Conservation (phyloP, 2,329 filamentous ascomycete genomes). For the Moelleriella libera region DNA sequence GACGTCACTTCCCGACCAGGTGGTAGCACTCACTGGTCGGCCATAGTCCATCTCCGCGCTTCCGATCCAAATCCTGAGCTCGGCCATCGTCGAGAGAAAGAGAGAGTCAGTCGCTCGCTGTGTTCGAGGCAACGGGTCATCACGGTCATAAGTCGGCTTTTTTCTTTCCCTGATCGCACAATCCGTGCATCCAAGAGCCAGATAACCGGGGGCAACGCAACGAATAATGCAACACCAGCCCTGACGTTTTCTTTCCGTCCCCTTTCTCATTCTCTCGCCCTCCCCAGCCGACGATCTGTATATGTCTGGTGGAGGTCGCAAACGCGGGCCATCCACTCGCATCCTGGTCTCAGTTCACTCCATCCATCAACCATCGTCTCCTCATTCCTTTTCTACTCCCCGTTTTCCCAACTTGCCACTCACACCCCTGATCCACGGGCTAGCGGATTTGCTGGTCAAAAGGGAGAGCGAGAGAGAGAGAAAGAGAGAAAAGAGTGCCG, state of each 20-base stretch:
- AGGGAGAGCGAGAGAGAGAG: background rate
- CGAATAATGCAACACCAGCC: background rate
- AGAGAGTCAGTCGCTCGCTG: no score
- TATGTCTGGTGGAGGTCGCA: background rate
- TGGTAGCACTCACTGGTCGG: background rate
- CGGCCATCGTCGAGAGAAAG: background rate
- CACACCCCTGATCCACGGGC: background rate
- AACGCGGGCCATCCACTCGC: background rate
- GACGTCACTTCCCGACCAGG: slow-evolving; percentile 2
- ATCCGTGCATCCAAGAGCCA: background rate
- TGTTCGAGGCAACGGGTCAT: no score
- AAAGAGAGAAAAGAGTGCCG: background rate
- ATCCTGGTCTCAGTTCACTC: background rate
- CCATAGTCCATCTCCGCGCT: slow-evolving; percentile 1
- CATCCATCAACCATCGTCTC: background rate
- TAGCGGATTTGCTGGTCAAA: background rate
- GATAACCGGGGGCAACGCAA: background rate
- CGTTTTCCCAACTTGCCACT: background rate
- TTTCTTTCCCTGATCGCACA: no score
- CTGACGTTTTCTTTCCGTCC: background rate
- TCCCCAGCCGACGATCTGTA: background rate
- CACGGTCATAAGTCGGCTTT: no score
- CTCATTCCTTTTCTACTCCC: background rate
- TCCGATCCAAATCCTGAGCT: background rate
- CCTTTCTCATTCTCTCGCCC: background rate